Evolutionary conservation across 257 asterid species (phyloP).

Genomic region (Datura wrightii): DNA sequence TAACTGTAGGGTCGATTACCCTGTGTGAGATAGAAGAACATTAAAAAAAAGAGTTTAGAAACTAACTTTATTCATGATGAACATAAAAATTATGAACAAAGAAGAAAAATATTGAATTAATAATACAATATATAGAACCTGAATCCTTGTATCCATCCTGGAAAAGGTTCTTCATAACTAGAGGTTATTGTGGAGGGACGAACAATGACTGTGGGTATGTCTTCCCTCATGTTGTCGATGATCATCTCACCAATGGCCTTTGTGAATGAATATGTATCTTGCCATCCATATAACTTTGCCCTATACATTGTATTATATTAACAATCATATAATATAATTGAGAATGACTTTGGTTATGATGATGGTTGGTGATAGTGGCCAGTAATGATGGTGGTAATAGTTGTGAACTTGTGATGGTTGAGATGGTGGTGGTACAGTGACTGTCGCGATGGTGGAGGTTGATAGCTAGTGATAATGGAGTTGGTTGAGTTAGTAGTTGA

Average conservation of each 20-base stretch:
- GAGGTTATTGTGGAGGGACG: constrained; percentile 53
- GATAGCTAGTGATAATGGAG: too few relatives aligned
- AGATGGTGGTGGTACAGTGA: too few relatives aligned
- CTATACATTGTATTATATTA: neutral
- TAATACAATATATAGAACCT: neutral
- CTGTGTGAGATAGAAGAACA: neutral
- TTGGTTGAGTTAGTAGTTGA: too few relatives aligned
- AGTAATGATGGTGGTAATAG: too few relatives aligned
- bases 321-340: neutral
- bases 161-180: constrained; percentile 46
- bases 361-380: too few relatives aligned
- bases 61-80: neutral
- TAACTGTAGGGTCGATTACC: neutral
- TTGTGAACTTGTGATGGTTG: too few relatives aligned
- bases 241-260: constrained; percentile 35
- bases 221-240: constrained; percentile 47
- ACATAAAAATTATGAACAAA: neutral
- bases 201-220: constrained; percentile 50
- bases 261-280: constrained; percentile 27
- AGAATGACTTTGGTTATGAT: too few relatives aligned
- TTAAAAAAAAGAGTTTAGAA: neutral
- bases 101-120: neutral
- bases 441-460: too few relatives aligned
- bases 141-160: constrained; percentile 18
- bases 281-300: constrained; percentile 50